Base-by-base conservation (phyloP, 1,139 yeast species). In the Lodderomyces oxycetoniae region DNA sequence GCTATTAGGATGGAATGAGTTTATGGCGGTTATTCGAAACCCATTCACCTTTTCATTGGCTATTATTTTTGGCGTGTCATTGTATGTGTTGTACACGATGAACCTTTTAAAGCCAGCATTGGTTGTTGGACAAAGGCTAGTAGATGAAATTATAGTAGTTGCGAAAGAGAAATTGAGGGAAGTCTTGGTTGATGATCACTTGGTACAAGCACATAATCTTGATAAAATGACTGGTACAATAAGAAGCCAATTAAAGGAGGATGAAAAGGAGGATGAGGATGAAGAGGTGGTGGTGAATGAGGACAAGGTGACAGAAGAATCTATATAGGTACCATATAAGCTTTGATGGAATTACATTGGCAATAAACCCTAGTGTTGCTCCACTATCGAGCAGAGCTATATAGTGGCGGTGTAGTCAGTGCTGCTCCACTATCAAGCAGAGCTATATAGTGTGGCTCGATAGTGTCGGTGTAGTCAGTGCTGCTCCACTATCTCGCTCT, bases 1-100 rank as follows among this genome's bases (percentile, higher is more conserved):
- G 3, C 77, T 85, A 5, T 66, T 91, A 21, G 98, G 98, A 10
- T 91, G 96, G 96, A 89, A 89, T 57, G 97, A 93, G 65, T 83
- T 91, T 48, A 75, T 88, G 83, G 83, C 94, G 6, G 77, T 91
- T 15, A 52, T 91, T 33, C 73, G 94, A 43, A 89, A 86, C 55
- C 98, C 98, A 19, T 52, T 84, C 16, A 70, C 82, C 47, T 79
- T 88, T 49, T 63, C 87, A 13, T 60, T 81, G 35, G 49, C 76
- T 6, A 50, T 88, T 33, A 45, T 84, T 2, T 27, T 68, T 1
- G 75, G 74, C 1, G 87, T 83, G 0, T 82, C 76, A 2, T 55
- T 73, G 2, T 87, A 82, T 52, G 71, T 82, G 34, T 71, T 88
- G 44, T 83, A 85, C 53, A 71, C 73, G 34, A 67, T 82, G 56